Percentiles rank a stretch among this genome's conserved stretches.
phyloP scores from a whole-genome alignment of 148 eudicot genomes.

The Mesembryanthemum crystallinum region DNA sequence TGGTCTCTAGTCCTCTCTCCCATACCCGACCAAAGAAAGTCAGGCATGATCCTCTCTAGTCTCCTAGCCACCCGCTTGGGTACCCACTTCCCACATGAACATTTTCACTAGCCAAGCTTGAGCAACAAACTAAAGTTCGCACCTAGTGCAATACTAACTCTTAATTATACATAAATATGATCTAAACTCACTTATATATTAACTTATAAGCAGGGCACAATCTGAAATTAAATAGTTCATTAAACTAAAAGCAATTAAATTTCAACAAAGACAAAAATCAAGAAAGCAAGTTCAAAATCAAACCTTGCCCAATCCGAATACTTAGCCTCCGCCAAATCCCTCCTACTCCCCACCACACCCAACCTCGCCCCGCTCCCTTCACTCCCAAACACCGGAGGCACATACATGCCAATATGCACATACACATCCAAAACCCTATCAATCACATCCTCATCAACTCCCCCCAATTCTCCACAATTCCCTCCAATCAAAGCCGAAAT shows the following conservation, averaged over 20 bases:
- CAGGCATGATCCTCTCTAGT: too few relatives aligned
- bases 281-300: constrained; percentile 9
- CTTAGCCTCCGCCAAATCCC: constrained; percentile 78
- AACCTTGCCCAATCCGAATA: constrained; percentile 95
- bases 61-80: too few relatives aligned
- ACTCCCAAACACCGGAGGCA: constrained; percentile 60
- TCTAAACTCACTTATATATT: neutral
- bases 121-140: neutral
- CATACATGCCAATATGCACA: constrained; percentile 67
- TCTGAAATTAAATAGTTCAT: neutral
- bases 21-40: too few relatives aligned
- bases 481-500: constrained; percentile 68
- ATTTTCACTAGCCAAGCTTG: neutral
- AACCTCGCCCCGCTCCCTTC: constrained; percentile 55
- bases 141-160: neutral
- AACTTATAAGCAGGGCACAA: neutral
- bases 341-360: constrained; percentile 71
- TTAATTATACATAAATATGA: neutral
- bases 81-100: neutral
- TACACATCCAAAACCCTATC: constrained; percentile 65
- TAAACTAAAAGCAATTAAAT: neutral
- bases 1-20: neutral
- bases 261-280: neutral
- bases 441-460: constrained; percentile 38
- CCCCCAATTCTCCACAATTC: constrained; percentile 41